Base-by-base conservation (phyloP, 169 alveolate species). In the Plasmodium inui region DNA sequence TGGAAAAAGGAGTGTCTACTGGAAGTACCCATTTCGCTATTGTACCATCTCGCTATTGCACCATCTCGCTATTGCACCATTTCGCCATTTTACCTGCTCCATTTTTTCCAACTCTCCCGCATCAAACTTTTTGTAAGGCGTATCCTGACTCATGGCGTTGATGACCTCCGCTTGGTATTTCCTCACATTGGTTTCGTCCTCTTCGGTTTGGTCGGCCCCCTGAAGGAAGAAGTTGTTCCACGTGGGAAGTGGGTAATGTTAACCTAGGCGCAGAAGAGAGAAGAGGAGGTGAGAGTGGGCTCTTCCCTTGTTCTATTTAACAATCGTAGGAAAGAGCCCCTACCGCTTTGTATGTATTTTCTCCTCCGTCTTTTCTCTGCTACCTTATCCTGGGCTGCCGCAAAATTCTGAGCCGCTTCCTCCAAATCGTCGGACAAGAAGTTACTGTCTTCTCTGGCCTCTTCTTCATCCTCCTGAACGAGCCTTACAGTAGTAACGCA, bases 401-500 rank as follows among this genome's bases (percentile, higher is more conserved):
- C 32, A 26, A 86, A 86, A 76, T 86, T 86, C 30, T 86, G 84
- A 22, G 93, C 93, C 6, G 93, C 85, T 39, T 86, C 93, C 12
- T 86, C 93, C 82, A 86, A 76, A 50, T 86, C 82, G 10, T 76
- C 76, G 6, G 86, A 53, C 19, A 86, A 76, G 76, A 86, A 86
- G 41, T 46, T 86, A 37, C 93, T 86, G 67, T 74, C 93, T 57
- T 86, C 93, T 22, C 71, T 61, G 41, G 85, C 93, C 30, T 86
- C 93, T 86, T 86, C 93, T 37, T 86, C 93, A 74, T 86, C 93
- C 41, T 86, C 93, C 93, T 86, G 70, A 86, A 55, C 72, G 28
- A 4, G 71, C 67, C 80, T 83, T 83, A 83, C 34, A 44, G 53
- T 22, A 81, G 67, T 34, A 83, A 57, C 72, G 12, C 37, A 55